Conservation (phyloP, 768 basidiomycete species). For the Boletus vinaceobasis region DNA sequence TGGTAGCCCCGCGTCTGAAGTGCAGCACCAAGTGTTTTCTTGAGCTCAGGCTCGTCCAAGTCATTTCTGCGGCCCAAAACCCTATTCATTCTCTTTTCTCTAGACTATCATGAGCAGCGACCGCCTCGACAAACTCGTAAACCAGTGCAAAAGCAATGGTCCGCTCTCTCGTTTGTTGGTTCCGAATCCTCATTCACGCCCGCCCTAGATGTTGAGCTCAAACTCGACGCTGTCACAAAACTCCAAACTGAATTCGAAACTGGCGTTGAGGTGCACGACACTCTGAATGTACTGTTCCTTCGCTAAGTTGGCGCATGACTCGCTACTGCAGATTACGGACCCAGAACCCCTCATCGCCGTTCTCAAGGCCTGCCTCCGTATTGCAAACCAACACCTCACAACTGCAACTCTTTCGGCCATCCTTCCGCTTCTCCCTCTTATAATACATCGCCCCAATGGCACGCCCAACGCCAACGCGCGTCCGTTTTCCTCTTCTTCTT, state of each 20-base stretch:
- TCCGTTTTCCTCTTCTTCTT: slow-evolving; percentile 52
- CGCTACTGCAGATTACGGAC: slow-evolving; percentile 58
- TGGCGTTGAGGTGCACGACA: slow-evolving; percentile 56
- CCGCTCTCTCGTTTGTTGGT: slow-evolving; percentile 15
- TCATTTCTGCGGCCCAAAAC: slow-evolving; percentile 7
- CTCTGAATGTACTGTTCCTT: slow-evolving; percentile 5
- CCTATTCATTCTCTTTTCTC: slow-evolving; percentile 14
- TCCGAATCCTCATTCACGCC: slow-evolving; percentile 5
- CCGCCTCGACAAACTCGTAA: slow-evolving; percentile 56
- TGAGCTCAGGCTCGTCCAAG: slow-evolving; percentile 22
- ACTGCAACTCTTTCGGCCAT: slow-evolving; percentile 73
- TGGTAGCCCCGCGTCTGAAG: slow-evolving; percentile 12
- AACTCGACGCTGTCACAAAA: slow-evolving; percentile 77
- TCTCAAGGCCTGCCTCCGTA: slow-evolving; percentile 73
- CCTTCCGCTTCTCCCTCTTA: slow-evolving; percentile 60
- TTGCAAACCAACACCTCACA: slow-evolving; percentile 77
- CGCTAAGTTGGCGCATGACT: slow-evolving; percentile 12
- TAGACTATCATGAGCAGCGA: slow-evolving; percentile 50
- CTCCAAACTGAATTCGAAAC: slow-evolving; percentile 73
- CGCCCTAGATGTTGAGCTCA: slow-evolving; percentile 68
- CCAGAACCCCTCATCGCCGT: slow-evolving; percentile 64
- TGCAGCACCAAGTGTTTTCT: slow-evolving; percentile 13
- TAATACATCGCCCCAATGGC: slow-evolving; percentile 43
- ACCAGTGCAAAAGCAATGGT: slow-evolving; percentile 67
- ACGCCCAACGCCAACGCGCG: slow-evolving; percentile 25